Conservation (phyloP, 495 filamentous ascomycete genomes). For the Daldinia grandis region DNA sequence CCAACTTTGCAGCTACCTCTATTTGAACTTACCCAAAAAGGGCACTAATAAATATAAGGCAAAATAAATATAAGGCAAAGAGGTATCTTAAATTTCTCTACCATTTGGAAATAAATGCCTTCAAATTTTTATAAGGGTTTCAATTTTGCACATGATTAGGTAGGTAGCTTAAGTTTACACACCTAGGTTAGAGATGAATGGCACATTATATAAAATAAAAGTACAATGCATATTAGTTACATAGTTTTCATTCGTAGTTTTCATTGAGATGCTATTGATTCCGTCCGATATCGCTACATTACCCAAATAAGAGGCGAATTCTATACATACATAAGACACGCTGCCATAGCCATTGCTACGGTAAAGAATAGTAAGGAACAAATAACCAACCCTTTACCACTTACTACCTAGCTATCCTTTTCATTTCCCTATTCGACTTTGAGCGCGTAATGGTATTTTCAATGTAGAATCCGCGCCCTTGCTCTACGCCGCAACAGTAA, state of each 20-base stretch:
- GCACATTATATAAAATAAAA: no score
- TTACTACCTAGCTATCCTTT: background rate
- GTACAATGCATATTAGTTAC: background rate
- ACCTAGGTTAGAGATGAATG: no score
- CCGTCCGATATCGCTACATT: constrained; percentile 5
- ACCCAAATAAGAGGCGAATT: constrained; percentile 22
- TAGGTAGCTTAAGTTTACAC: no score
- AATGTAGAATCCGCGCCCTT: background rate
- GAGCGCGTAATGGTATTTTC: constrained; percentile 1
- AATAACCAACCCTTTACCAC: background rate
- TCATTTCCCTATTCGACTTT: background rate
- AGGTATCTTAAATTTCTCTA: no score
- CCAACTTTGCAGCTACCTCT: background rate
- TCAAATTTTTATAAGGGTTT: no score
- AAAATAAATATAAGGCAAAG: no score
- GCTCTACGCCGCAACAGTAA: constrained; percentile 37
- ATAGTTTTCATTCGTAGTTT: background rate
- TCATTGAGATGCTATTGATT: background rate
- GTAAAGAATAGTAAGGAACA: constrained; percentile 12
- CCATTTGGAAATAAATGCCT: no score
- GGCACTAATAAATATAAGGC: no score
- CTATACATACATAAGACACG: constrained; percentile 8
- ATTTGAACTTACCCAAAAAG: constrained; percentile 17
- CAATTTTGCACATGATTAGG: background rate
- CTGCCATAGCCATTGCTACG: constrained; percentile 2